Evolutionary conservation across 148 eudicot genomes (phyloP), one percentile per base, ranked within the genome.

Genomic region (Nepenthes mirabilis): DNA sequence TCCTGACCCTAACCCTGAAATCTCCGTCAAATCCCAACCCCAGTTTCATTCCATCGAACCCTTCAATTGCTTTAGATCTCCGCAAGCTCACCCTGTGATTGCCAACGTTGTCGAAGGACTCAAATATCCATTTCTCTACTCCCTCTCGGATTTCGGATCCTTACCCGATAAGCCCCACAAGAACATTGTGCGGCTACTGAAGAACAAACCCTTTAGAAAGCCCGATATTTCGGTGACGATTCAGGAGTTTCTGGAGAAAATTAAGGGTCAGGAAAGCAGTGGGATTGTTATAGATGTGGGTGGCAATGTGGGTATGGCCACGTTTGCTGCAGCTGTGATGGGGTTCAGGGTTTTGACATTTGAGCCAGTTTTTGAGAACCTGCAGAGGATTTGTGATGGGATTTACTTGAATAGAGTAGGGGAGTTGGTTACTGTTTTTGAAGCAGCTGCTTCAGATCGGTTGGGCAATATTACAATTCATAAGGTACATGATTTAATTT

Each of bases 261-360:
- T 80, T 78, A 62, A 11, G 56, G 73, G 37, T 0, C 72, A 78
- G 73, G 79, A 78, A 6, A 73, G 65, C 64, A 63, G 40, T 59
- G 99, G 99, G 34, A 57, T 79, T 34, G 80, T 93, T 34, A 70
- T 93, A 47, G 99, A 93, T 82, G 95, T 93, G 5, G 99, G 99
- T 14, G 97, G 89, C 2, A 93, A 93, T 89, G 95, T 93, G 64
- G 99, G 99, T 5, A 93, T 93, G 99, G 99, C 97, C 9, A 74
- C 69, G 10, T 93, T 93, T 66, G 96, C 96, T 3, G 99, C 95
- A 1, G 95, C 96, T 47, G 96, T 82, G 5, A 89, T 88, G 95
- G 99, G 97, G 53, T 82, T 86, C 58, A 72, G 73, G 65, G 99
- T 89, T 59, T 64, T 89, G 65, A 84, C 95, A 0, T 93, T 93